These are phyloP conservation scores for Eutrema japonicum DNA, from an alignment of 345 rosid genomes.

Conservation along the genomic window DNA sequence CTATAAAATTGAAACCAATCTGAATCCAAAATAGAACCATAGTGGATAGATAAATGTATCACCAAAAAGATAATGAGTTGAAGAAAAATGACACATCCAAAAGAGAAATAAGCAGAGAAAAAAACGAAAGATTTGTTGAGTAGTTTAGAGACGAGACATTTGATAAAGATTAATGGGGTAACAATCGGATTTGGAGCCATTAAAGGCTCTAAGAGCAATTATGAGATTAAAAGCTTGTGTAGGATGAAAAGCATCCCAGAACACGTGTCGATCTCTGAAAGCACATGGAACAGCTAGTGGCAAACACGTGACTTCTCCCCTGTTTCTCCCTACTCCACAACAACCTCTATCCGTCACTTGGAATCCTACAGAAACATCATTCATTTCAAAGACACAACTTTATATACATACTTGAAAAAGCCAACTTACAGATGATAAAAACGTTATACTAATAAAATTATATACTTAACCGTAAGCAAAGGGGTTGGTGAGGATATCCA, in stretches of 20 bases:
- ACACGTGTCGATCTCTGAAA: slow-evolving; percentile 56
- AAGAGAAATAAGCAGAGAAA: background rate
- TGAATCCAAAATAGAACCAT: background rate
- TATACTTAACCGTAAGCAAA: slow-evolving; percentile 6
- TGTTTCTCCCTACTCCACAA: slow-evolving; percentile 70
- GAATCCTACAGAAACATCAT: slow-evolving; percentile 45
- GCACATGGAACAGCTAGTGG: slow-evolving; percentile 60
- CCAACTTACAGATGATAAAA: too few species aligned
- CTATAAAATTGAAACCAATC: too few species aligned
- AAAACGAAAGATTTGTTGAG: background rate
- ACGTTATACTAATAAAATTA: too few species aligned
- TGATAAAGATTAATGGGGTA: slow-evolving; percentile 64
- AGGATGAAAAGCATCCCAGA: slow-evolving; percentile 80
- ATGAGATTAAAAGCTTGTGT: slow-evolving; percentile 65
- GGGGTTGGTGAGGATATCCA: slow-evolving; percentile 50
- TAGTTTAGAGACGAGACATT: slow-evolving; percentile 46
- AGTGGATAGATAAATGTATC: background rate
- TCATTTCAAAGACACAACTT: background rate
- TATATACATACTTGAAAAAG: too few species aligned
- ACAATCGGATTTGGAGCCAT: slow-evolving; percentile 57
- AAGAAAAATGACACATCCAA: background rate
- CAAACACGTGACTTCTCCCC: slow-evolving; percentile 69
- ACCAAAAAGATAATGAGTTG: background rate
- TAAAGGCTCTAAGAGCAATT: slow-evolving; percentile 53
- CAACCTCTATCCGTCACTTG: slow-evolving; percentile 61